phyloP scores from a whole-genome alignment of 805 yeast genomes.

The Candida nitratophila region DNA sequence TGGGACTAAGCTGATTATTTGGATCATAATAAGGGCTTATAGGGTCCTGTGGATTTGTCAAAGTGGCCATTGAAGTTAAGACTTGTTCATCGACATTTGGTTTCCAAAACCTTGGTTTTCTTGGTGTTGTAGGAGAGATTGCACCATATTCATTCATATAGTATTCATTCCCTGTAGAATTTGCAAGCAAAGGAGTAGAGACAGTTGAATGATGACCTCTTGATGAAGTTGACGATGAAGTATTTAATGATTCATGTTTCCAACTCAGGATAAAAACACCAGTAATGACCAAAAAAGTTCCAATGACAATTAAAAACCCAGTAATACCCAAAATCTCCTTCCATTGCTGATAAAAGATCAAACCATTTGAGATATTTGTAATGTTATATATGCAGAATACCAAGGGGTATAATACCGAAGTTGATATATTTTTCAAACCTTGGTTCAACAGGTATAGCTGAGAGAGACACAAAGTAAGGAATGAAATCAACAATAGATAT shows the following conservation, averaged over 20 bases:
- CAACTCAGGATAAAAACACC: constrained; percentile 68
- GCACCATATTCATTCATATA: constrained; percentile 3
- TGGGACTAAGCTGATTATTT: constrained; percentile 1
- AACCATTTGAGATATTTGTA: constrained; percentile 57
- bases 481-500: constrained; percentile 45
- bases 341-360: constrained; percentile 52
- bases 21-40: constrained; percentile 18
- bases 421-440: constrained; percentile 63
- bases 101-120: constrained; percentile 7
- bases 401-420: constrained; percentile 76
- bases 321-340: constrained; percentile 26
- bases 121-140: constrained; percentile 10
- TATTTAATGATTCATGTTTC: constrained; percentile 25
- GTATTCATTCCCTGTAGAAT: not conserved
- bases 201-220: constrained; percentile 7
- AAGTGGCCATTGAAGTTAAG: constrained; percentile 12
- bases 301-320: constrained; percentile 34
- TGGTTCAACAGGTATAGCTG: constrained; percentile 70
- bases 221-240: constrained; percentile 1
- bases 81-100: constrained; percentile 5
- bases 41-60: constrained; percentile 16
- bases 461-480: constrained; percentile 56
- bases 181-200: constrained; percentile 20
- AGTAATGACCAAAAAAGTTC: constrained; percentile 44
- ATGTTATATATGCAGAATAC: constrained; percentile 80